A percentile compares a stretch with the other conserved stretches of the same genome.
Conservation (phyloP, 345 rosid genomes). For the Physaria fendleri region DNA sequence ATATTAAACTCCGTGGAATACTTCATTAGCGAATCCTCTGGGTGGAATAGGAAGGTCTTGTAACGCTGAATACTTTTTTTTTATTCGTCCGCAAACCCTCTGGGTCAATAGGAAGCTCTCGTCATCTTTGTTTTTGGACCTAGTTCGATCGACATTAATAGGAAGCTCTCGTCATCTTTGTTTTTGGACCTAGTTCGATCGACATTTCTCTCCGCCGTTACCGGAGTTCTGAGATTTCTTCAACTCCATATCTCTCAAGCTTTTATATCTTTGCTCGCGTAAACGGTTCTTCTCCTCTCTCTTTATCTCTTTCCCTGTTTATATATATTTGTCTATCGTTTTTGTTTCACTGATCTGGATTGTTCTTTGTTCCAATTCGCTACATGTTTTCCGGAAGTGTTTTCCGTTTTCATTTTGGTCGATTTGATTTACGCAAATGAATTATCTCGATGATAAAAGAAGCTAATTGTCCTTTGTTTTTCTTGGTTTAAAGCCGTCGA, state of each 20-base stretch:
- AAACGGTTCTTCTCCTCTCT: slow-evolving; percentile 2
- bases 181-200: neutral
- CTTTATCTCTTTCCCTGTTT: no score
- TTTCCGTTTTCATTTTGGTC: neutral
- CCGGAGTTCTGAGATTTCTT: neutral
- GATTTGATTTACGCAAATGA: neutral
- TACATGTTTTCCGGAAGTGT: neutral
- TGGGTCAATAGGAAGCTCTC: no score
- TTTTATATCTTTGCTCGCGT: slow-evolving; percentile 1
- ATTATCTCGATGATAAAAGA: neutral
- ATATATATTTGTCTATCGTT: neutral
- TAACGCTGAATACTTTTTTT: no score
- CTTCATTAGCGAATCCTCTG: no score
- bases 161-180: neutral
- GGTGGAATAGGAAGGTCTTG: no score
- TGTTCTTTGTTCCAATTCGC: neutral
- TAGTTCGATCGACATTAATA: neutral
- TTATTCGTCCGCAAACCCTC: no score
- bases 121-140: neutral
- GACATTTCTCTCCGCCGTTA: neutral
- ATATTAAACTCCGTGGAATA: no score
- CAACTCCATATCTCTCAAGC: slow-evolving; percentile 4
- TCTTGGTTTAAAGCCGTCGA: neutral
- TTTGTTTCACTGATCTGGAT: slow-evolving; percentile 1
- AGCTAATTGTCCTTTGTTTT: neutral